Conservation (phyloP, 2,329 filamentous ascomycete genomes). For the Fusarium marasasianum region DNA sequence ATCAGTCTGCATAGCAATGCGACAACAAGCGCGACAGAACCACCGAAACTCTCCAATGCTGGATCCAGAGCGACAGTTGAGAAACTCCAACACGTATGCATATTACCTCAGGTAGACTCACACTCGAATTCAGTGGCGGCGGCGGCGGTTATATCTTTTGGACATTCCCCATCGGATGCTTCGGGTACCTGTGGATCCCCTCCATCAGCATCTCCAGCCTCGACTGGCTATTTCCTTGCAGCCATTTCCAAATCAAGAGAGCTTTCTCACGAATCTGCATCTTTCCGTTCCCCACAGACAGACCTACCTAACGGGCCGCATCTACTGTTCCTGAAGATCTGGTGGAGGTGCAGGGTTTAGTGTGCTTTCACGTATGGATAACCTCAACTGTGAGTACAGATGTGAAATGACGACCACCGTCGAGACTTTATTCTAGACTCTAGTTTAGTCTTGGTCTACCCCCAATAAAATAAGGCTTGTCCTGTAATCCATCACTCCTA, state of each 20-base stretch:
- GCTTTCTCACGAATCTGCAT: slow-evolving; percentile 22
- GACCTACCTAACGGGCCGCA: slow-evolving; percentile 16
- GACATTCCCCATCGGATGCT: slow-evolving; percentile 29
- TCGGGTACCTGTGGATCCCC: slow-evolving; percentile 35
- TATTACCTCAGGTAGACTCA: background rate
- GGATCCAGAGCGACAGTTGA: background rate
- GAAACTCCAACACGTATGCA: background rate
- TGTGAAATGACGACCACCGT: background rate
- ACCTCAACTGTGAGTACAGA: background rate
- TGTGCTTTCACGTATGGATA: background rate
- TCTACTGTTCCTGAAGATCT: slow-evolving; percentile 35
- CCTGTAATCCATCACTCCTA: slow-evolving; percentile 41
- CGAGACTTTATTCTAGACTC: slow-evolving; percentile 33
- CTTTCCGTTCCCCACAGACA: slow-evolving; percentile 24
- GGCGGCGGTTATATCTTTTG: slow-evolving; percentile 11
- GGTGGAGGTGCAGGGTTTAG: slow-evolving; percentile 2
- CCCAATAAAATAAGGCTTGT: slow-evolving; percentile 22
- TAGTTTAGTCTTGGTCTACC: slow-evolving; percentile 5
- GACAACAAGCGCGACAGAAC: background rate
- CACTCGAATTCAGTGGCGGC: background rate
- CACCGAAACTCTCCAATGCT: background rate
- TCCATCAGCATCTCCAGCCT: slow-evolving; percentile 21
- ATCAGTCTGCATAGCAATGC: background rate
- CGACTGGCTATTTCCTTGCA: slow-evolving; percentile 12
- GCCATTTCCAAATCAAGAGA: slow-evolving; percentile 28